Conservation (phyloP, 1,284 basidiomycete genomes). For the Malassezia furfur region DNA sequence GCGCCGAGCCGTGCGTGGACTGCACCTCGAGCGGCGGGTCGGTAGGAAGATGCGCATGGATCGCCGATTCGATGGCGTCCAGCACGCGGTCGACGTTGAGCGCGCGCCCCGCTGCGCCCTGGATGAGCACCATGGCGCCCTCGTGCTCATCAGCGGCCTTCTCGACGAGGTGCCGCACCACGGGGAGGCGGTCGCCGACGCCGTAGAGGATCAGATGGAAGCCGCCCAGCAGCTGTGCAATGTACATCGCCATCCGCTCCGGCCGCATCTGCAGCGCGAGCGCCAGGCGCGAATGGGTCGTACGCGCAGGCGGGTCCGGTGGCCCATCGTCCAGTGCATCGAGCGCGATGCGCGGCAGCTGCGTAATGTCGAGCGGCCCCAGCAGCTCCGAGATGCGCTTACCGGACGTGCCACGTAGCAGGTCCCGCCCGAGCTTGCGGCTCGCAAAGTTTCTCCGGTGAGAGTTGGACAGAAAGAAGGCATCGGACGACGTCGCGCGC, state of each 20-base stretch:
- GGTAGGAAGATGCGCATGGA: not conserved
- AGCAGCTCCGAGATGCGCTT: constrained; percentile 14
- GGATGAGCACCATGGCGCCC: constrained; percentile 11
- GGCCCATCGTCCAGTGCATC: not conserved
- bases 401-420: constrained; percentile 10
- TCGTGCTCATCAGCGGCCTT: not conserved
- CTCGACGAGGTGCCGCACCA: constrained; percentile 5
- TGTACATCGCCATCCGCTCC: not conserved
- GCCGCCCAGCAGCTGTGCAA: constrained; percentile 11
- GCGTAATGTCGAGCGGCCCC: constrained; percentile 8
- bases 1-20: not conserved
- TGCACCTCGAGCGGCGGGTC: not conserved
- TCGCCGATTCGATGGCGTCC: constrained; percentile 12
- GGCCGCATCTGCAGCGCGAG: constrained; percentile 5
- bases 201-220: constrained; percentile 17
- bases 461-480: constrained; percentile 16
- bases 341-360: constrained; percentile 7
- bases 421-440: constrained; percentile 16
- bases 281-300: constrained; percentile 6
- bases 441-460: constrained; percentile 19
- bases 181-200: constrained; percentile 9
- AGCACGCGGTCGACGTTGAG: constrained; percentile 11
- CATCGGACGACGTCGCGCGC: constrained; percentile 15
- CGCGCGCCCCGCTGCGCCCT: constrained; percentile 16
- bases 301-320: constrained; percentile 2